phyloP scores from a whole-genome alignment of 2,329 filamentous ascomycete species.

The Intubia oerlemansii region DNA sequence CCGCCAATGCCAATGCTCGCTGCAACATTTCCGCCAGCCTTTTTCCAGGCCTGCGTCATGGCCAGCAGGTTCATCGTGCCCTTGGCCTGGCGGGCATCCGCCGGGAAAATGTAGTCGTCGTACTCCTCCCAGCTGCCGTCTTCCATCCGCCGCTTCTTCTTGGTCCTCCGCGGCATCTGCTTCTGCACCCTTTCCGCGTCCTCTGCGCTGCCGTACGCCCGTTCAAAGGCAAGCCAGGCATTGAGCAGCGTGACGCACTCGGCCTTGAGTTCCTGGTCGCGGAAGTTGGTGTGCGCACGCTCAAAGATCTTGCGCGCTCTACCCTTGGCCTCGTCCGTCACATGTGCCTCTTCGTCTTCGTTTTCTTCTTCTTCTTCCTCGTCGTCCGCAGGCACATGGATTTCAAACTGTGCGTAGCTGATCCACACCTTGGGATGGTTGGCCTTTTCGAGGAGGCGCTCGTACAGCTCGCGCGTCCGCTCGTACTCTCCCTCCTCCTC shows the following conservation, averaged over 20 bases:
- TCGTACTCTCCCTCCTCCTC: conserved; percentile 89
- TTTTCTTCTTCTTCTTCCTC: conserved; percentile 31
- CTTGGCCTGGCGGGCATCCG: conserved; percentile 71
- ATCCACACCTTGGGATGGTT: conserved; percentile 99
- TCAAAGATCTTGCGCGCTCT: conserved; percentile 70
- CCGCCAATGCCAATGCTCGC: too few relatives aligned
- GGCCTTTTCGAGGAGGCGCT: conserved; percentile 82
- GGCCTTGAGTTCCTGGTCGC: conserved; percentile 76
- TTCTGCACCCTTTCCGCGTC: conserved; percentile 70
- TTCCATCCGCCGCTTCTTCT: conserved; percentile 78
- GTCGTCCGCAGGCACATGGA: conserved; percentile 65
- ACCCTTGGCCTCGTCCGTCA: conserved; percentile 66
- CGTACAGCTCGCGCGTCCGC: conserved; percentile 61
- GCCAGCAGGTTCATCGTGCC: conserved; percentile 69
- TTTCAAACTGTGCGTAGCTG: conserved; percentile 94
- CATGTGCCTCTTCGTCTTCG: conserved; percentile 40
- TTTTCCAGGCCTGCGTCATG: conserved; percentile 77
- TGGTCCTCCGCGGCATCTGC: conserved; percentile 84
- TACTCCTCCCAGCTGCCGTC: conserved; percentile 94
- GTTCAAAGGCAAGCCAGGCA: conserved; percentile 83
- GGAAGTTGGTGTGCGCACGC: conserved; percentile 69
- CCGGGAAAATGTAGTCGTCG: conserved; percentile 91
- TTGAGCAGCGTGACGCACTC: conserved; percentile 84
- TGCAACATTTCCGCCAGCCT: conserved; percentile 19
- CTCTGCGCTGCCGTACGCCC: conserved; percentile 52